Evolutionary conservation across 1,284 basidiomycete genomes (phyloP), one percentile per base, ranked within the genome.

Genomic region (Rhodotorula sp.): DNA sequence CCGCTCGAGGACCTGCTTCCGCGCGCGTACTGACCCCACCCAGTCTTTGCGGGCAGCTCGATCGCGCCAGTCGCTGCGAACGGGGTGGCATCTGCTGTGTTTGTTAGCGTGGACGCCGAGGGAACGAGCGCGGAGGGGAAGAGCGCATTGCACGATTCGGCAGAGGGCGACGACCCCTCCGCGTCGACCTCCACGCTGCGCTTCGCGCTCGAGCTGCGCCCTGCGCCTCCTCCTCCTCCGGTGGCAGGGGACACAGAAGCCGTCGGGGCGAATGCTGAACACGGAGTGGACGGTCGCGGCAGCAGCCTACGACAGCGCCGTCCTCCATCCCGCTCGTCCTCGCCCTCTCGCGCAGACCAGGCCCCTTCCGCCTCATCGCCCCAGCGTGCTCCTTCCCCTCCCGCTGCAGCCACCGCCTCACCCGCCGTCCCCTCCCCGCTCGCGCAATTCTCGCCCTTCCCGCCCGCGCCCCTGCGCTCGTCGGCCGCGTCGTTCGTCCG

Each of bases 371-470:
- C 55, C 45, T 8, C 57, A n/a, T 16, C 52, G 8, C 34, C 61
- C 9, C 7, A 52, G 2, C 27, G 27, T 21, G 2, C 67, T 1
- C 17, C 56, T 25, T 42, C 61, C 17, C 12, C 27, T 14, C 42
- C 54, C 25, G 3, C 19, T n/a, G 12, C 55, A 9, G 21, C 58
- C 56, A 5, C 27, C 49, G 17, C 50, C 17, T 17, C 12, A 12
- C 34, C 41, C 34, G 27, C 45, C 52, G 45, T 9, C n/a, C 27
- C 48, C 42, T 34, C n/a, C 14, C 42, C 64, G 23, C 14, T 69
- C 55, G 1, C 75, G 67, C 77, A 78, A 44, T 78, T 78, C 70
- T 71, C 75, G 3, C 68, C 77, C 12, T 62, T 78, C 50, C 75
- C 77, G 17, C 77, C 77, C 5, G 64, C 71, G 0, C 53, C 73